phyloP scores from a whole-genome alignment of 768 basidiomycete genomes.

The Tylopilus subfusipes region DNA sequence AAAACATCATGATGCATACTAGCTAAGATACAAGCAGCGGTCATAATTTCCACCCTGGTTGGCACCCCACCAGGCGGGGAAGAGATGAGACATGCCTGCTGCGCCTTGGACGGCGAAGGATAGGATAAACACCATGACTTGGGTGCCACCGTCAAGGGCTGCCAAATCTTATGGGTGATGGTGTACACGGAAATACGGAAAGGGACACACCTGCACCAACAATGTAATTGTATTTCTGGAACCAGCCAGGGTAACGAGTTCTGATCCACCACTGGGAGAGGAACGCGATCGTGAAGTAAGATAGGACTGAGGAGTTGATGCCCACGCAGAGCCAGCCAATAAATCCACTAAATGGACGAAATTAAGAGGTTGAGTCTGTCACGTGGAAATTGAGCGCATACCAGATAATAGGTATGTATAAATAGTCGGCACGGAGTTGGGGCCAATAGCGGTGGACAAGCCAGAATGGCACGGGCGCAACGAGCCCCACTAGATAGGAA shows the following conservation, averaged over 20 bases:
- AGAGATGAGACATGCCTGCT: slow-evolving; percentile 44
- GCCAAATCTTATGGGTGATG: background rate
- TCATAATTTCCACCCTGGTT: slow-evolving; percentile 46
- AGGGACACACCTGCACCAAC: slow-evolving; percentile 39
- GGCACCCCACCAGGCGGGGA: slow-evolving; percentile 60
- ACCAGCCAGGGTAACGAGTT: slow-evolving; percentile 35
- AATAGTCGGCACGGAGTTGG: slow-evolving; percentile 21
- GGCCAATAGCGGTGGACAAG: slow-evolving; percentile 36
- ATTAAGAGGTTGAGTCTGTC: background rate
- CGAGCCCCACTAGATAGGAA: slow-evolving; percentile 31
- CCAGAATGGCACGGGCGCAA: slow-evolving; percentile 40
- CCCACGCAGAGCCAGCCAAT: slow-evolving; percentile 21
- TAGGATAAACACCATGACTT: slow-evolving; percentile 55
- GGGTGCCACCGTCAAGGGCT: slow-evolving; percentile 38
- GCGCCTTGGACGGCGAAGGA: slow-evolving; percentile 52
- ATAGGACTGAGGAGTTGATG: slow-evolving; percentile 26
- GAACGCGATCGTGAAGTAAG: slow-evolving; percentile 26
- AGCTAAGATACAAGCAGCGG: slow-evolving; percentile 18
- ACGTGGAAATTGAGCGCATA: slow-evolving; percentile 10
- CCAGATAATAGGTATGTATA: slow-evolving; percentile 32
- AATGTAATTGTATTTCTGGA: slow-evolving; percentile 37
- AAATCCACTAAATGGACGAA: slow-evolving; percentile 9
- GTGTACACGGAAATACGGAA: background rate
- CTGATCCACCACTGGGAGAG: slow-evolving; percentile 39
- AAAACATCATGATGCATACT: background rate